Evolutionary conservation across 2,329 filamentous ascomycete genomes (phyloP), one percentile per base, ranked within the genome.

Genomic region (Malbranchea cinnamomea): DNA sequence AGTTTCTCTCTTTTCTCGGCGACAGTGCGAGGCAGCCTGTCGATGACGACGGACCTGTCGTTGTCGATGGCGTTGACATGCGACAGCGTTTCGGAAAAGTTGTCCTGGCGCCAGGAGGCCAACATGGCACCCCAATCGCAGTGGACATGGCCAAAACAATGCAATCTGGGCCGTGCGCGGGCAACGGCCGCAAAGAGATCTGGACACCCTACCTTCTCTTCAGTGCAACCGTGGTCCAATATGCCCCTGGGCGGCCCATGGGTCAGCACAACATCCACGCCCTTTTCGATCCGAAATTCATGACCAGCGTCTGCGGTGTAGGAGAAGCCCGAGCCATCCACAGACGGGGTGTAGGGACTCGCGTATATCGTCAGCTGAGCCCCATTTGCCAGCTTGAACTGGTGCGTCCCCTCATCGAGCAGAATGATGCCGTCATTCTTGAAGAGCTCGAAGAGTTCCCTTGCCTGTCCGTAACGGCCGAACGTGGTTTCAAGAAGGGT

Each of bases 111-210:
- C 73, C 71, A 78, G 1, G 52, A 50, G 0, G 70, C 59, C 2
- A 68, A 35, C 30, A 62, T 64, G 0, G 58, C 62, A 2, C 72
- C 73, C 67, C 69, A 76, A 0, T 56, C 61, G 39, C 70, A 65
- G 41, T 56, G 49, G 9, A 57, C 56, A 28, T 58, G 54, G 10
- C 54, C 53, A 35, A 59, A 59, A 32, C 52, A 59, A 36, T 58
- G 56, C 33, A 58, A 35, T 1, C 39, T 46, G 5, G 53, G 53
- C 28, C 49, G 37, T 5, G 43, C 36, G 25, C 38, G 41, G n/a
- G 48, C 44, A 28, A 56, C 26, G 26, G 46, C 47, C 14, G 28
- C 32, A 29, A 56, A 55, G 5, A 56, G 40, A 21, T 38, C 8
- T 4, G 44, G 34, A 31, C 50, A 56, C 4, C 53, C 54, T 16